Evolutionary conservation across 208 protist genomes (phyloP).

Genomic region (Naegleria lovaniensis): DNA sequence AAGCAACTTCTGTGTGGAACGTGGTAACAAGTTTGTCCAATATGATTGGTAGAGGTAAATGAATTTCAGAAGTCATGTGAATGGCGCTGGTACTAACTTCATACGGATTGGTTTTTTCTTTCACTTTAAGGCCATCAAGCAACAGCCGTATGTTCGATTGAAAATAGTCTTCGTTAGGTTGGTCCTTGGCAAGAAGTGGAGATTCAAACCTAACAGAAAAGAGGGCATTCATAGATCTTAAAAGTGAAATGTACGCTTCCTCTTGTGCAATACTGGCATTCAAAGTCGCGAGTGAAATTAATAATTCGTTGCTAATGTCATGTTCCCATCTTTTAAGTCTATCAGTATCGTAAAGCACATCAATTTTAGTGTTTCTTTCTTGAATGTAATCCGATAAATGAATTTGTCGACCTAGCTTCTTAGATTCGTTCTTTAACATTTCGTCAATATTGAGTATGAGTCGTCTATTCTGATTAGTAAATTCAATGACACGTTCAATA

Average conservation of each 20-base stretch:
- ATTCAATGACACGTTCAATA: neutral
- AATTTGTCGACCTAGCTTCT: neutral
- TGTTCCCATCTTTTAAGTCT: neutral
- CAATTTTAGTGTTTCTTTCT: neutral
- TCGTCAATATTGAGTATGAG: neutral
- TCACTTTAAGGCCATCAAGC: neutral
- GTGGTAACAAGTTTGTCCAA: neutral
- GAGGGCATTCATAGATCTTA: neutral
- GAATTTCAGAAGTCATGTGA: neutral
- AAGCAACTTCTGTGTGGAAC: neutral
- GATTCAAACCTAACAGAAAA: neutral
- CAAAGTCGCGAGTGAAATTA: neutral
- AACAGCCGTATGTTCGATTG: neutral
- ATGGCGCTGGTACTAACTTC: too few species aligned
- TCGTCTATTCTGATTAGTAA: neutral
- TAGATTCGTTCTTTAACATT: neutral
- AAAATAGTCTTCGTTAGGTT: neutral
- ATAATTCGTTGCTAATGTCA: neutral
- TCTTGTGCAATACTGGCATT: neutral
- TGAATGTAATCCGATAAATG: neutral
- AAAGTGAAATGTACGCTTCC: neutral
- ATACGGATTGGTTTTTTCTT: neutral
- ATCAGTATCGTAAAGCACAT: neutral
- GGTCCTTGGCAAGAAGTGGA: neutral
- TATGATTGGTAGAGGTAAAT: neutral